Evolutionary conservation across 495 filamentous ascomycete species (phyloP), one percentile per base, ranked within the genome.

Genomic region (Penicillium robsamsonii): DNA sequence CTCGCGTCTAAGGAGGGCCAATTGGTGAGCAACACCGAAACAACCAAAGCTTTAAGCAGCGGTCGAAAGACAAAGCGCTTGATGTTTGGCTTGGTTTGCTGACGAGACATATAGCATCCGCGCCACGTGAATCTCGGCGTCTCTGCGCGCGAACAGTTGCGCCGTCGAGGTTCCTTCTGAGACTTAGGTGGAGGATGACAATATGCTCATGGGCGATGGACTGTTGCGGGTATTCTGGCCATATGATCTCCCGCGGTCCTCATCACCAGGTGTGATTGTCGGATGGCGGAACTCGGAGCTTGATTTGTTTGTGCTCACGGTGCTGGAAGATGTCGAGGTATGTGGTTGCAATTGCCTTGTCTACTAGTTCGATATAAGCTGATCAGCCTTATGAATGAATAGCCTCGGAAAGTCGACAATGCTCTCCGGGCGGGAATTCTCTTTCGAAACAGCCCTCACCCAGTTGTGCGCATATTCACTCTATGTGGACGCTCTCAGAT

Each of bases 151-250:
- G 95, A 97, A 78, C 93, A 99, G 76, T 75, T 99, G 54, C 87
- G 91, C 70, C 87, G 94, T 53, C 84, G 94, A 66, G 94, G 94
- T 58, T 97, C 94, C 56, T 97, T 97, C 78, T 98, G 84, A 79
- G 41, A 22, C 58, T 59, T 58, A 53, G 62, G 66, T 75, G 78
- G 79, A 86, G 83, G 86, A 92, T 91, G 87, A 84, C 87, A 91
- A 82, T 78, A 96, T 89, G 84, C 77, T 84, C 70, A 79, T 78
- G 75, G 75, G 78, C 58, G 89, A 96, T 91, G 90, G 89, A 62
- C 78, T 97, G 79, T 88, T 97, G 84, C 88, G 94, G 72, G 84
- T 99, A 77, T 97, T 99, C 74, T 99, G 94, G 94, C 94, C 94
- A 58, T 87, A 87, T 57, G 92, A 97, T 76, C 84, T 89, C 37